Evolutionary conservation across 768 basidiomycete species (phyloP).

Genomic region (Heimioporus sp.): DNA sequence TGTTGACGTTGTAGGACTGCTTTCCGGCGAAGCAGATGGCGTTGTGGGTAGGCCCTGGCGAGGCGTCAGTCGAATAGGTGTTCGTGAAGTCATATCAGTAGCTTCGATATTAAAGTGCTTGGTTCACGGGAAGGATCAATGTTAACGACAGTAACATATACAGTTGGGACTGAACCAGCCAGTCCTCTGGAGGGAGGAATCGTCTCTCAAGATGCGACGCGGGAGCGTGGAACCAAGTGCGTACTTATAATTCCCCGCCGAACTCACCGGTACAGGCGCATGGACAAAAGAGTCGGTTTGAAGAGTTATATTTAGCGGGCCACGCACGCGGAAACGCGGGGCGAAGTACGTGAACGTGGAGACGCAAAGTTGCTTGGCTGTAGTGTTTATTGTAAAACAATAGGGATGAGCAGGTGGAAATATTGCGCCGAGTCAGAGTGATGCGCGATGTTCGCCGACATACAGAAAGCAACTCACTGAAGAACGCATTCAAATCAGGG

Average conservation of each 20-base stretch:
- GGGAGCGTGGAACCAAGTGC: not conserved
- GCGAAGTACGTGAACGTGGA: slow-evolving; percentile 20
- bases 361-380: slow-evolving; percentile 13
- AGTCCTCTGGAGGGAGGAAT: slow-evolving; percentile 22
- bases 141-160: slow-evolving; percentile 20
- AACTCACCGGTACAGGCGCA: not conserved
- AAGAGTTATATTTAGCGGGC: not conserved
- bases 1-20: slow-evolving; percentile 15
- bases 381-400: slow-evolving; percentile 30
- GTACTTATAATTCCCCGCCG: slow-evolving; percentile 23
- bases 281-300: slow-evolving; percentile 20
- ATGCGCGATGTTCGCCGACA: not conserved
- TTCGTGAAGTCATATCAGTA: slow-evolving; percentile 25
- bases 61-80: slow-evolving; percentile 22
- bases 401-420: slow-evolving; percentile 17
- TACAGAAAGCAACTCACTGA: slow-evolving; percentile 36
- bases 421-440: not conserved
- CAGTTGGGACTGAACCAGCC: slow-evolving; percentile 28
- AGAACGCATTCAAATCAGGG: slow-evolving; percentile 53
- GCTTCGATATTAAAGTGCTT: slow-evolving; percentile 15
- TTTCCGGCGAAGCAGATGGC: slow-evolving; percentile 16
- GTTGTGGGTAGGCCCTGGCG: slow-evolving; percentile 27
- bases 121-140: slow-evolving; percentile 13
- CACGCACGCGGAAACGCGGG: not conserved
- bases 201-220: slow-evolving; percentile 8